phyloP scores from a whole-genome alignment of 805 yeast species.

The Scheffersomyces stipitis region DNA sequence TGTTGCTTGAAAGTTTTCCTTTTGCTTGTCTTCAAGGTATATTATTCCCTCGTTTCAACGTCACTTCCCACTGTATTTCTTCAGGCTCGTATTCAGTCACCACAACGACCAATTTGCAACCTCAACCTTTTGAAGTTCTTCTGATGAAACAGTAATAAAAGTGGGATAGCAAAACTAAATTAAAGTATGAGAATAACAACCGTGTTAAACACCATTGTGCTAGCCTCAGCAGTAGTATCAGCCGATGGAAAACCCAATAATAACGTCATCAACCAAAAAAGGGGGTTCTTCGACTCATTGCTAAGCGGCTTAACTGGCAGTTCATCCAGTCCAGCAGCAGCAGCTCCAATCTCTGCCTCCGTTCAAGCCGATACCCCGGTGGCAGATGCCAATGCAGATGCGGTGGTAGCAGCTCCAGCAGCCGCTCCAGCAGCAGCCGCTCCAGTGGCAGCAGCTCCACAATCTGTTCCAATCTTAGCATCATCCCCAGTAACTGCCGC shows the following conservation, averaged over 20 bases:
- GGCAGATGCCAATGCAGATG: conserved; percentile 6
- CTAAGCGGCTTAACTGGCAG: conserved; percentile 2
- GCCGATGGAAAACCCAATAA: conserved; percentile 6
- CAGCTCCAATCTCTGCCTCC: conserved; percentile 8
- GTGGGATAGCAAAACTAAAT: too few species aligned
- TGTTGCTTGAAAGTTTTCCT: too few species aligned
- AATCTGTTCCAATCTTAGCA: conserved; percentile 5
- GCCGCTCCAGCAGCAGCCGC: conserved; percentile 4
- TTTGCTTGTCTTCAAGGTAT: too few species aligned
- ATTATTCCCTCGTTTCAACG: conserved; percentile 3
- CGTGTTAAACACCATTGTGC: conserved; percentile 23
- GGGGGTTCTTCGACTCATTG: conserved; percentile 10
- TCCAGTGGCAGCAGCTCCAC: conserved; percentile 3
- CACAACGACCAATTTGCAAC: too few species aligned
- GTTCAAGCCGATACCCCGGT: conserved; percentile 7
- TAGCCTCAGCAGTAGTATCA: conserved; percentile 22
- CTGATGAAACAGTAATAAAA: background rate
- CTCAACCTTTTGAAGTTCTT: background rate
- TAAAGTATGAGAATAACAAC: conserved; percentile 22
- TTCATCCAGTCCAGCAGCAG: conserved; percentile 5
- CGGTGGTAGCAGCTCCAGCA: conserved; percentile 5
- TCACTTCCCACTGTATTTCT: too few species aligned
- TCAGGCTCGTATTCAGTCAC: too few species aligned
- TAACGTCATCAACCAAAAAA: conserved; percentile 3
- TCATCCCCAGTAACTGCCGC: conserved; percentile 1